Percentiles rank a stretch among this genome's conserved stretches.
Evolutionary conservation across 2,329 filamentous ascomycete genomes (phyloP).

Genomic region (Arthrobotrys sphaeroides): DNA sequence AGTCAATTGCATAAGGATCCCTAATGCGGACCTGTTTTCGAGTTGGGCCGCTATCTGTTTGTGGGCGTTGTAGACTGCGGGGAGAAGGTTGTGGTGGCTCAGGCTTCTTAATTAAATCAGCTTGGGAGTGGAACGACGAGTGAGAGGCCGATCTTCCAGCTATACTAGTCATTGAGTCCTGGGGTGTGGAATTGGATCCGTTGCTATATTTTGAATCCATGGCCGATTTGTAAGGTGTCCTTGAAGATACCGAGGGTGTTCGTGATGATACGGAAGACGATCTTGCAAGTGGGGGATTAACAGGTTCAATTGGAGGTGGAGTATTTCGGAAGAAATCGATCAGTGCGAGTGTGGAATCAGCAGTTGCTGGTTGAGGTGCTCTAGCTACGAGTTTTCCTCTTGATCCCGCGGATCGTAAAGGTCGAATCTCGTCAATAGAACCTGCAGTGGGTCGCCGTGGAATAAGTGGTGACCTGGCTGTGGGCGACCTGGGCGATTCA

Average conservation of each 20-base stretch:
- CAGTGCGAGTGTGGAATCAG: constrained; percentile 80
- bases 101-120: constrained; percentile 69
- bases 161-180: constrained; percentile 46
- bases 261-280: constrained; percentile 69
- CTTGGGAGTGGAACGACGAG: constrained; percentile 78
- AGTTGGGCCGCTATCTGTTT: constrained; percentile 67
- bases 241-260: constrained; percentile 60
- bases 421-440: constrained; percentile 32
- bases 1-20: constrained; percentile 93
- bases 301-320: constrained; percentile 63
- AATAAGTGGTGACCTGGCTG: constrained; percentile 32
- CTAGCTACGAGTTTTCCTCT: constrained; percentile 66
- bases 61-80: constrained; percentile 56
- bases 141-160: constrained; percentile 60
- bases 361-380: constrained; percentile 74
- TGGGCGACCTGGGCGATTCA: constrained; percentile 32
- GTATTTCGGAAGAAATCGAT: constrained; percentile 89
- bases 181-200: constrained; percentile 45
- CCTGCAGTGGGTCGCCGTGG: constrained; percentile 36
- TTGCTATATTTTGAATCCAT: constrained; percentile 54
- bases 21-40: constrained; percentile 80
- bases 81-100: constrained; percentile 59
- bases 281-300: constrained; percentile 80
- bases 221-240: constrained; percentile 76
- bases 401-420: constrained; percentile 24